These are phyloP conservation scores for Lepidium africanum DNA, from an alignment of 345 rosid species.

Conservation along the genomic window DNA sequence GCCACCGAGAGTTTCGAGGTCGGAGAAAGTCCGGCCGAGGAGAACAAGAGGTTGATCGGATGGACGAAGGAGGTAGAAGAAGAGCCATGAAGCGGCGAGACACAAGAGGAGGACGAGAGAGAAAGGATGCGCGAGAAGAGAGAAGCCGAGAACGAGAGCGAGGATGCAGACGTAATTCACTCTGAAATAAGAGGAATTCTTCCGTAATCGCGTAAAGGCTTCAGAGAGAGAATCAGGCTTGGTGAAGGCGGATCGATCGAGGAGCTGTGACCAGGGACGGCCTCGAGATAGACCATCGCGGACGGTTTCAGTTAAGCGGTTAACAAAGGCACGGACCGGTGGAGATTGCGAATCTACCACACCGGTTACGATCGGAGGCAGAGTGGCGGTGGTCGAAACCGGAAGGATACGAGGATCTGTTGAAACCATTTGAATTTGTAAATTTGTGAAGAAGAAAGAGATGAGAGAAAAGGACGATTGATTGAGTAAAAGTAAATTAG, in stretches of 20 bases:
- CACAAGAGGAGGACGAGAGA: slow-evolving; percentile 50
- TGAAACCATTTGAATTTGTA: slow-evolving; percentile 22
- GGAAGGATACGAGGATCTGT: slow-evolving; percentile 20
- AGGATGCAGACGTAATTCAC: slow-evolving; percentile 34
- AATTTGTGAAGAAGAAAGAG: background rate
- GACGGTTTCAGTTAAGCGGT: slow-evolving; percentile 3
- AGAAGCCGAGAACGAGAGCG: slow-evolving; percentile 28
- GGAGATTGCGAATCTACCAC: slow-evolving; percentile 2
- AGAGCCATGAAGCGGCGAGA: slow-evolving; percentile 51
- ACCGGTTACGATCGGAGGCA: slow-evolving; percentile 1
- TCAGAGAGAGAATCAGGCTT: slow-evolving; percentile 35
- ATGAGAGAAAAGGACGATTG: background rate
- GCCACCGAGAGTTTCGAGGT: slow-evolving; percentile 46
- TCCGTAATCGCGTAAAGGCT: slow-evolving; percentile 31
- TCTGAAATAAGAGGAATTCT: slow-evolving; percentile 35
- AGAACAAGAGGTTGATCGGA: slow-evolving; percentile 51
- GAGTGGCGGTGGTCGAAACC: slow-evolving; percentile 9
- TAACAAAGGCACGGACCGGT: background rate
- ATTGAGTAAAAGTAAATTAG: background rate
- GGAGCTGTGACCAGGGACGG: slow-evolving; percentile 32
- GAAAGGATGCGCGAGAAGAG: slow-evolving; percentile 46
- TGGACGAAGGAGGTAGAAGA: slow-evolving; percentile 57
- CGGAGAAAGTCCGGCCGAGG: slow-evolving; percentile 46
- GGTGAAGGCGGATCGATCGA: slow-evolving; percentile 34
- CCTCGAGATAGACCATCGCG: slow-evolving; percentile 5